Base-by-base conservation (phyloP, 1,284 basidiomycete genomes). In the Somion occarium region DNA sequence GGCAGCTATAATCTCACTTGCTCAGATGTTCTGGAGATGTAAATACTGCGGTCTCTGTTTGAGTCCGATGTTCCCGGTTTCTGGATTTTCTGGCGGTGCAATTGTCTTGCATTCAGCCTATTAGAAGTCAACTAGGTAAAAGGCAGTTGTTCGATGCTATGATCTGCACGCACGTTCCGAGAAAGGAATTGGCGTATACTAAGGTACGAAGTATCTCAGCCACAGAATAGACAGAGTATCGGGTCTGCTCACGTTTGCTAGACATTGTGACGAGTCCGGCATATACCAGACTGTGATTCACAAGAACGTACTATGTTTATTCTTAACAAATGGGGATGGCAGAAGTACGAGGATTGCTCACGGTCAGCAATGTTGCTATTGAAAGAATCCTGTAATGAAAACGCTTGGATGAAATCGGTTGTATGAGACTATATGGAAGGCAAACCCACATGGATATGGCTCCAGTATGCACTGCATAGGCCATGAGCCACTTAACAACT, bases 121-220 rank as follows among this genome's bases (percentile, higher is more conserved):
- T 26, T 20, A 30, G n/a, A 15, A 3, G 22, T 30, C 5, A 26
- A 25, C 20, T n/a, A 11, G 3, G 9, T 27, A 3, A 20, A 18
- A 9, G 39, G 9, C 7, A 9, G 19, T 9, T 41, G 18, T 19
- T 5, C 7, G 7, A n/a, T n/a, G n/a, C n/a, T n/a, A n/a, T n/a
- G n/a, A n/a, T n/a, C n/a, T n/a, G 45, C 4, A 47, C 48, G 9
- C 5, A 49, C 48, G 7, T 42, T 15, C 48, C 48, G 20, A 49
- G 19, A 5, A 49, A 25, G 5, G 48, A 42, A 37, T 49, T 49
- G n/a, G 38, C 48, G 25, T 49, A 49, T 42, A 49, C 48, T 49
- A n/a, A n/a, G n/a, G 22, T 18, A 42, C 9, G 13, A 11, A 19
- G 37, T 13, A 11, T n/a, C 9, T 48, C 5, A 48, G 38, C 19